These are phyloP conservation scores for Solanum bukasovii DNA, from an alignment of 257 asterid species.

Conservation along the genomic window DNA sequence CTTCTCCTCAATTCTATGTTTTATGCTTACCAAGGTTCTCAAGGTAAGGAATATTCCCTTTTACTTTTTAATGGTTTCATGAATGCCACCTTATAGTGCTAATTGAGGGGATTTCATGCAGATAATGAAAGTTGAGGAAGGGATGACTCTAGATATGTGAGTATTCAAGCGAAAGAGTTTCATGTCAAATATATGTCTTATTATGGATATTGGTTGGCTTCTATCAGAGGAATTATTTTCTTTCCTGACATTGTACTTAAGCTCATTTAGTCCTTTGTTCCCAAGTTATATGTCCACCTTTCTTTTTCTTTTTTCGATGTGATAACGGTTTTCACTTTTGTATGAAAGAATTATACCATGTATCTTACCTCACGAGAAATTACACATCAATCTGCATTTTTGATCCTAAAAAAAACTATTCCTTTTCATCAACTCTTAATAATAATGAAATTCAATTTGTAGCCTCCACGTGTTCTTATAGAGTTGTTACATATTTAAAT, in stretches of 20 bases:
- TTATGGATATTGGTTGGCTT: neutral
- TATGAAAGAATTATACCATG: neutral
- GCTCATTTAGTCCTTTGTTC: neutral
- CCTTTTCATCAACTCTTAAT: neutral
- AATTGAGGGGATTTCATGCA: slow-evolving; percentile 18
- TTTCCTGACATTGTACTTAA: neutral
- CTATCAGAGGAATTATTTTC: neutral
- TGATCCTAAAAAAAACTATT: neutral
- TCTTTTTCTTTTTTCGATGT: neutral
- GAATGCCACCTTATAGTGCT: neutral
- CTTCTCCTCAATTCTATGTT: slow-evolving; percentile 86
- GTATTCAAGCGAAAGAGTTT: slow-evolving; percentile 8
- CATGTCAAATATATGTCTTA: neutral
- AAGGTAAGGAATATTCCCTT: slow-evolving; percentile 41
- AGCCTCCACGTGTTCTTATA: neutral
- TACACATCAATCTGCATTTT: neutral
- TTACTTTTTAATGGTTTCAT: neutral
- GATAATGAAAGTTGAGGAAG: slow-evolving; percentile 87
- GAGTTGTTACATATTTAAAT: neutral
- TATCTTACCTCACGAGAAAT: neutral
- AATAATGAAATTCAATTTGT: neutral
- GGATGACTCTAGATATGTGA: slow-evolving; percentile 94
- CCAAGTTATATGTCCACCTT: neutral
- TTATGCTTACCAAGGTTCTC: slow-evolving; percentile 71
- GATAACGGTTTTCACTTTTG: neutral